Base-by-base conservation (phyloP, 306 rosid genomes). In the Astragalus membranaceus region DNA sequence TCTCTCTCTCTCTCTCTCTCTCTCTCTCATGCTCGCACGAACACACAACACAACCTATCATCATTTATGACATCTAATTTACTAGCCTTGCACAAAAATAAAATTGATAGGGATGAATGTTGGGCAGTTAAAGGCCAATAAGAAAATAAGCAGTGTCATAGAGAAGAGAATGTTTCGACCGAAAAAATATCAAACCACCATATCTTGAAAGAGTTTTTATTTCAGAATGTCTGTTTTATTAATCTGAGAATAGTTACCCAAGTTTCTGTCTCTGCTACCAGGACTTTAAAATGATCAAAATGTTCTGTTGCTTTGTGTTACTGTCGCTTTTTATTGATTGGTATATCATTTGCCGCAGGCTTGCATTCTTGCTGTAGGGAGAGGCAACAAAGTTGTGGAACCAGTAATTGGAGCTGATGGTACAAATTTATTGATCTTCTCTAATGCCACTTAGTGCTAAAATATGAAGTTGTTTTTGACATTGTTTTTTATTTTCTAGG, bases 361-460 rank as follows among this genome's bases (percentile, higher is more conserved):
- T 66, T 85, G 99, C 75, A 94, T 94, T 79, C 95, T 94, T 65
- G 99, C 99, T 36, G 97, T 94, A 20, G 97, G 99, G 37, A 88
- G 96, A 84, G 99, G 99, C 82, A 94, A 83, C 82, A 87, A 89
- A 86, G 95, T 89, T 69, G 87, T 94, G 54, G 92, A 86, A 81
- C 87, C 96, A 43, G 85, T 83, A 48, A 74, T 80, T 48, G 97
- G 88, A 69, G 69, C 79, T 69, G 97, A 94, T 79, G 97, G 97
- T 94, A 90, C 75, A 69, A 50, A 43, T 57, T 79, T 74, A 20
- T 64, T 29, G 62, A 42, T 57, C 60, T 80, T 47, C 52, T 79
- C 12, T 53, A 10, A 10, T 56, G 50, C 54, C 16, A 30, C 72
- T 67, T 41, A 41, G 37, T 56, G 73, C 72, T 30, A 52, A 63